Base-by-base conservation (phyloP, 768 basidiomycete species). In the Boletellus emodensis region DNA sequence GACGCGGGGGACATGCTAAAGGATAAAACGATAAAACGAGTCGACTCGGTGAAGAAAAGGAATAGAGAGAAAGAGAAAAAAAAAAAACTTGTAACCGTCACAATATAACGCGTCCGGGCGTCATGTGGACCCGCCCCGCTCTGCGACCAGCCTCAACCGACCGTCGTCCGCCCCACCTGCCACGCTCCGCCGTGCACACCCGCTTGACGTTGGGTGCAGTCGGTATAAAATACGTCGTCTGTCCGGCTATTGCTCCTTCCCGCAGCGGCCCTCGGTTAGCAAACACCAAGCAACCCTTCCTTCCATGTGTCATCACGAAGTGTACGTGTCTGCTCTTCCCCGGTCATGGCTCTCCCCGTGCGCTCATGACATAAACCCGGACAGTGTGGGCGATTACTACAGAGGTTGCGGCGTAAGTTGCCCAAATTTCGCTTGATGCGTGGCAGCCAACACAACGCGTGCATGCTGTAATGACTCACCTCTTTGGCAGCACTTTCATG, bases 311-410 rank as follows among this genome's bases (percentile, higher is more conserved):
- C 66, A 63, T 44, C 71, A 71, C 60, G 69, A 72, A 64, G 48
- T 72, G 69, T 71, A 50, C 51, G 71, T 43, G 0, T 6, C 22
- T 26, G 6, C 35, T n/a, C 13, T 18, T 26, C 32, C 10, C 18
- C 9, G 7, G 30, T 7, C 30, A 13, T n/a, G 3, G 17, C 28
- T 8, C 44, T 3, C 48, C 8, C 32, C 32, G 24, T 18, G 30
- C 18, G 8, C 49, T 55, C 49, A 51, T 13, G 49, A 56, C 38
- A 30, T 39, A 11, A 32, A 22, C 14, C 18, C 18, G 13, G 33
- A 48, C 58, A 71, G 69, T 9, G 65, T 72, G 24, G 69, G 69
- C 38, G 69, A 71, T 41, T 71, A 64, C 49, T 65, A 71, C 51
- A 65, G 68, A 55, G 71, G 69, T 20, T 71, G 69, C 48, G 69